Base-by-base conservation (phyloP, 2,329 filamentous ascomycete species). In the Ilyonectria mors-panacis region DNA sequence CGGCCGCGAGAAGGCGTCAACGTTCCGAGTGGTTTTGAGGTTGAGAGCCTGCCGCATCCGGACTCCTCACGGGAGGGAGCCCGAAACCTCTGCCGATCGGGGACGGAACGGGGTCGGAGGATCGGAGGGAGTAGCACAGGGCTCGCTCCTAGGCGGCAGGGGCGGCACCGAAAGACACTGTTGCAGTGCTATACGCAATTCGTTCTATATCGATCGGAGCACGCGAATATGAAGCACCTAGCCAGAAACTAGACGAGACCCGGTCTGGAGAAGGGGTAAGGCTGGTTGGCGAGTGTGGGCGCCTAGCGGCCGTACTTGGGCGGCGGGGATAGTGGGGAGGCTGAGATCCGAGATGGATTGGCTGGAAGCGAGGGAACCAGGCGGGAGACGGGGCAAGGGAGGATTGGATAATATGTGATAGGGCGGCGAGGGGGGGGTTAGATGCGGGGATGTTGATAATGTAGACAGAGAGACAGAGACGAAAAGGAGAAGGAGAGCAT, bases 51-150 rank as follows among this genome's bases (percentile, higher is more conserved):
- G 42, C 30, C 59, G 23, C 35, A 56, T 50, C 51, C 23, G 59
- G 50, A 33, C 37, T 28, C 44, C 53, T 26, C 33, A 33, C 30
- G 28, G 17, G 28, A 1, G 17, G 8, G 15, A 51, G 48, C n/a
- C 28, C 28, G 30, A 35, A 56, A 33, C 53, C 35, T 48, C 58
- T 57, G 57, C 63, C 57, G 63, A 44, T 55, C 57, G 63, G 57
- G 56, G 55, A 50, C 48, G 57, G 63, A 37, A n/a, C 63, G 57
- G 47, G 45, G 57, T 61, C 44, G 63, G 48, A 48, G 33, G 21
- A 44, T 39, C 53, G 35, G 33, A n/a, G 50, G 19, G n/a, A 13
- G 17, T 9, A 28, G 15, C 19, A 42, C 3, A 21, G 35, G 45
- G 23, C 21, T 17, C 12, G 17, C 21, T 12, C 12, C 1, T 28